Evolutionary conservation across 345 rosid species (phyloP), one percentile per base, ranked within the genome.

Genomic region (Euphorbia tirucalli): DNA sequence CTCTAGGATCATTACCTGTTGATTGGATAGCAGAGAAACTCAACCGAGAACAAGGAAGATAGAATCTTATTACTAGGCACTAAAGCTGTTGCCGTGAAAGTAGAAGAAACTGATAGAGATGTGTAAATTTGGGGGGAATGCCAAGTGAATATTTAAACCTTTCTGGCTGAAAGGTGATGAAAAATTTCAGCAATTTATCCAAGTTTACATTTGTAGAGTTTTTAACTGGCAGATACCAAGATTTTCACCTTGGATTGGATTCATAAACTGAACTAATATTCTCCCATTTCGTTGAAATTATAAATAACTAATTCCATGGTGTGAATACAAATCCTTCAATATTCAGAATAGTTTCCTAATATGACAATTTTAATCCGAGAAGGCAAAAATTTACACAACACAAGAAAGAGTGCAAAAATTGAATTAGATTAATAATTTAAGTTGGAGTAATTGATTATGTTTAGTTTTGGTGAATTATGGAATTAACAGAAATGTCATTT

Each of bases 1-100:
- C 92, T 21, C 73, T 64, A 9, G 96, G 92, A 27, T 84, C 90
- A 49, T 81, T 90, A 48, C 90, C 95, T 7, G 80, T 94, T 39
- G 96, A 94, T 78, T 75, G 13, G 56, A 79, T 92, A 72, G 87
- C 83, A 3, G 78, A 82, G 64, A 86, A 76, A 82, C 79, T 87
- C 14, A 44, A 77, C 61, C 66, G 43, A 69, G 69, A 73, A 75
- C 46, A 73, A 54, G 71, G 24, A 46, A 35, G 25, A 19, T 41
- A 0, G n/a, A 0, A 24, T 49, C 35, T n/a, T 67, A 39, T 35
- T 11, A 35, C 4, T 21, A n/a, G n/a, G n/a, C n/a, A n/a, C n/a
- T n/a, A n/a, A n/a, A n/a, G n/a, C n/a, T n/a, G n/a, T 63, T 35
- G 7, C 28, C 5, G 11, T 15, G 62, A 58, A 56, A 58, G 14